A percentile compares a stretch with the other conserved stretches of the same genome.
Evolutionary conservation across 805 yeast species (phyloP).

Genomic region (Pichia ethanolica): DNA sequence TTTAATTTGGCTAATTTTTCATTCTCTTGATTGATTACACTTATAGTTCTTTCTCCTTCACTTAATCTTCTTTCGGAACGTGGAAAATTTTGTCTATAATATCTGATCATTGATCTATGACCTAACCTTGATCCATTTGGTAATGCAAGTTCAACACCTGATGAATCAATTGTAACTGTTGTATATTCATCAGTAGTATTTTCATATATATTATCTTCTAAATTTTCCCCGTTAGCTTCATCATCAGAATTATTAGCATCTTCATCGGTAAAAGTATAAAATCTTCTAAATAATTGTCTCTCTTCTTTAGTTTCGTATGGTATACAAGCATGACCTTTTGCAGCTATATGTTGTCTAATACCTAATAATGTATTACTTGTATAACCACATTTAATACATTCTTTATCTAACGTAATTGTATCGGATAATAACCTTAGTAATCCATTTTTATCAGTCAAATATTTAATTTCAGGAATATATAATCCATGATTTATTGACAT

Average conservation of each 20-base stretch:
- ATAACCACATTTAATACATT: slow-evolving; percentile 75
- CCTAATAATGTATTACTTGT: slow-evolving; percentile 75
- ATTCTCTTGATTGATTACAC: slow-evolving; percentile 14
- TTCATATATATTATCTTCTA: slow-evolving; percentile 9
- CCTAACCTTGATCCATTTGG: slow-evolving; percentile 77
- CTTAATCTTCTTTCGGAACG: slow-evolving; percentile 36
- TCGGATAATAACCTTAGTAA: slow-evolving; percentile 66
- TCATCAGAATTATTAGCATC: neutral
- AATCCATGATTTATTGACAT: slow-evolving; percentile 78
- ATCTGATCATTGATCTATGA: slow-evolving; percentile 64
- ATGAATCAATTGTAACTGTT: slow-evolving; percentile 22
- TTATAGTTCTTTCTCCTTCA: slow-evolving; percentile 57
- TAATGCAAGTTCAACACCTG: slow-evolving; percentile 57
- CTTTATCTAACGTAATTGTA: slow-evolving; percentile 66
- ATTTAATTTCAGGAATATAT: slow-evolving; percentile 76
- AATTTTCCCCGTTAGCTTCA: neutral
- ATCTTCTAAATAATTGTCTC: slow-evolving; percentile 58
- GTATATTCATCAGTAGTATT: slow-evolving; percentile 24
- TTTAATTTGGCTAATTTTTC: slow-evolving; percentile 12
- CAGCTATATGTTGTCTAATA: slow-evolving; percentile 76
- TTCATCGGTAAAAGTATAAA: slow-evolving; percentile 54
- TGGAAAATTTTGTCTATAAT: slow-evolving; percentile 53
- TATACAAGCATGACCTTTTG: slow-evolving; percentile 80
- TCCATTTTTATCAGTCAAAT: slow-evolving; percentile 61
- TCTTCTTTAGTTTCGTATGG: slow-evolving; percentile 83